phyloP scores from a whole-genome alignment of 345 rosid species.

The Nephelium lappaceum region DNA sequence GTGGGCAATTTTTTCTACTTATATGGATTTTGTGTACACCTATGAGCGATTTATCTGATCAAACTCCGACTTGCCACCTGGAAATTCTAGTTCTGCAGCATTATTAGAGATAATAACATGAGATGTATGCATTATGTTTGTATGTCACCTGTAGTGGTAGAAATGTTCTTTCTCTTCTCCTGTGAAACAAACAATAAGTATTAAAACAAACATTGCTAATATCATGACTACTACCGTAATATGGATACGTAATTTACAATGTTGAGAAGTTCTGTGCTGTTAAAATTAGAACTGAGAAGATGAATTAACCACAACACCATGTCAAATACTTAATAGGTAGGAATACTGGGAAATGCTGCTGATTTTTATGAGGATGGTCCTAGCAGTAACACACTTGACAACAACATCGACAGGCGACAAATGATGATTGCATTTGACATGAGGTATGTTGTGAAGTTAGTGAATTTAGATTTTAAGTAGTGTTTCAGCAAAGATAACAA shows the following conservation, averaged over 20 bases:
- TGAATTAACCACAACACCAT: too few relatives aligned
- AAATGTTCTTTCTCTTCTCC: not conserved
- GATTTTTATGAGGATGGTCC: constrained; percentile 74
- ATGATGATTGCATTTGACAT: constrained; percentile 99
- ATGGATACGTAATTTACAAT: not conserved
- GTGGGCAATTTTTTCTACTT: constrained; percentile 7
- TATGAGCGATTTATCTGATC: not conserved
- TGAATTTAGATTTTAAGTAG: not conserved
- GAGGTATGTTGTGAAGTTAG: constrained; percentile 51
- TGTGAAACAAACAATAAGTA: not conserved
- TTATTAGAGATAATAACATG: not conserved
- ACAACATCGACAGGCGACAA: constrained; percentile 61
- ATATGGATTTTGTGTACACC: not conserved
- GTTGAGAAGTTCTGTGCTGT: too few relatives aligned
- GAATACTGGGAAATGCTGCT: constrained; percentile 93
- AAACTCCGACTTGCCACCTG: not conserved
- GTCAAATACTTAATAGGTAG: constrained; percentile 74
- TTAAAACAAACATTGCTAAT: not conserved
- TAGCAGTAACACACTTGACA: constrained; percentile 45
- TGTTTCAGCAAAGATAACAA: constrained; percentile 5
- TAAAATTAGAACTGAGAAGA: too few relatives aligned
- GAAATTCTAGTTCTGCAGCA: not conserved
- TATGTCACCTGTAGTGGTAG: not conserved
- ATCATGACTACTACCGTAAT: not conserved
- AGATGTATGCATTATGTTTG: not conserved